Evolutionary conservation across 441 rosid species (phyloP), one percentile per base, ranked within the genome.

Genomic region (Kokia cookei): DNA sequence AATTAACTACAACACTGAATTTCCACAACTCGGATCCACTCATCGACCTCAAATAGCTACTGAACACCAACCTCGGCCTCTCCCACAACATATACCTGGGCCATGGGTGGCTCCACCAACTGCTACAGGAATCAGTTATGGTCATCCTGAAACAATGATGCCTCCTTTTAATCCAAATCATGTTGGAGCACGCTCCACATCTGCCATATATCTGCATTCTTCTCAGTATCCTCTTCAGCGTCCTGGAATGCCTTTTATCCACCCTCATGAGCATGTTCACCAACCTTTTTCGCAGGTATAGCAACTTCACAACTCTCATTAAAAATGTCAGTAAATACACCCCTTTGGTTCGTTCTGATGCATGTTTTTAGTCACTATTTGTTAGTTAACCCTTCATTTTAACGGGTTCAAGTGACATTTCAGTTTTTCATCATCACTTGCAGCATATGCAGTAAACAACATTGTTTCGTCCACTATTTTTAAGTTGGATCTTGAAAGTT

Each of bases 1-100:
- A 32, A 51, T 91, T 80, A 91, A 87, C 72, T 91, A 91, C 82
- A 91, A 88, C 82, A 88, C 94, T 64, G 97, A 91, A 77, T 91
- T 90, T 80, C 94, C 97, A 1, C 97, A 91, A 73, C 97, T 91
- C 82, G 89, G 90, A 48, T 71, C 94, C 66, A 65, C 76, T 73
- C 91, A 82, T 74, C 72, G 85, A 69, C 89, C 92, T 53, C 97
- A 90, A 77, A 81, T 87, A 68, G 79, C 94, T 27, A 24, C 85
- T 19, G 97, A 91, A 62, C 90, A 84, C 76, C 94, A 86, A 76
- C 81, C 88, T 80, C 82, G 58, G 11, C 84, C 85, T 0, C 83
- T 83, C 32, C 88, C 89, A 70, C 94, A 88, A 59, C 94, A 90
- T 62, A 66, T 88, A 69, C 87, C 87, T 65, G 87, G 82, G 63